phyloP scores from a whole-genome alignment of 495 filamentous ascomycete genomes.

The Talaromyces liani region DNA sequence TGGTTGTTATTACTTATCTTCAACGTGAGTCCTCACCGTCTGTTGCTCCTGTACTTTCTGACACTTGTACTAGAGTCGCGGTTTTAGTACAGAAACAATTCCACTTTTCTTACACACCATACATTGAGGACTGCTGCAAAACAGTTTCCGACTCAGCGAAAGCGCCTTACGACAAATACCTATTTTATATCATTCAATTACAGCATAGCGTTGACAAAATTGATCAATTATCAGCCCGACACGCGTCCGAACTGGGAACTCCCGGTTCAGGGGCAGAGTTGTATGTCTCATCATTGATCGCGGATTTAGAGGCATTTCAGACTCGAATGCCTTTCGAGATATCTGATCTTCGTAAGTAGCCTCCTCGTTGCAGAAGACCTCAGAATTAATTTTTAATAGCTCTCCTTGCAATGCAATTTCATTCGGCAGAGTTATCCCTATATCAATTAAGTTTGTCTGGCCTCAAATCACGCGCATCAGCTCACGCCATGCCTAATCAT shows the following conservation, averaged over 20 bases:
- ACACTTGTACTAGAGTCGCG: conserved; percentile 9
- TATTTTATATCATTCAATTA: conserved; percentile 16
- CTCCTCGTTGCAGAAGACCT: neutral
- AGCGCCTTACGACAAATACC: conserved; percentile 14
- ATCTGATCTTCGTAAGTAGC: conserved; percentile 14
- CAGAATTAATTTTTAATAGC: conserved; percentile 7
- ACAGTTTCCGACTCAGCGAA: conserved; percentile 13
- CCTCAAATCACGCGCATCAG: neutral
- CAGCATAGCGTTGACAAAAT: conserved; percentile 21
- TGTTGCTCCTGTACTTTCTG: neutral
- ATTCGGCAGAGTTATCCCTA: conserved; percentile 16
- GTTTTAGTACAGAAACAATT: conserved; percentile 18
- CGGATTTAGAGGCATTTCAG: conserved; percentile 16
- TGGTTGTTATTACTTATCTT: conserved; percentile 17
- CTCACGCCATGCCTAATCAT: neutral
- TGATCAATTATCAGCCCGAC: conserved; percentile 13
- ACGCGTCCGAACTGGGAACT: conserved; percentile 9
- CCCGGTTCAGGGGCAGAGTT: conserved; percentile 17
- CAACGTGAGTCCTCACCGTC: neutral
- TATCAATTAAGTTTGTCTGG: conserved; percentile 16
- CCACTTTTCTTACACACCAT: conserved; percentile 12
- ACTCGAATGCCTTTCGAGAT: conserved; percentile 12
- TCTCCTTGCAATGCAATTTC: conserved; percentile 16
- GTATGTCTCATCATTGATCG: conserved; percentile 15
- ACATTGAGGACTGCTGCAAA: conserved; percentile 17